These are phyloP conservation scores for Coniochaeta ligniaria DNA, from an alignment of 2,329 filamentous ascomycete species.

Conservation along the genomic window DNA sequence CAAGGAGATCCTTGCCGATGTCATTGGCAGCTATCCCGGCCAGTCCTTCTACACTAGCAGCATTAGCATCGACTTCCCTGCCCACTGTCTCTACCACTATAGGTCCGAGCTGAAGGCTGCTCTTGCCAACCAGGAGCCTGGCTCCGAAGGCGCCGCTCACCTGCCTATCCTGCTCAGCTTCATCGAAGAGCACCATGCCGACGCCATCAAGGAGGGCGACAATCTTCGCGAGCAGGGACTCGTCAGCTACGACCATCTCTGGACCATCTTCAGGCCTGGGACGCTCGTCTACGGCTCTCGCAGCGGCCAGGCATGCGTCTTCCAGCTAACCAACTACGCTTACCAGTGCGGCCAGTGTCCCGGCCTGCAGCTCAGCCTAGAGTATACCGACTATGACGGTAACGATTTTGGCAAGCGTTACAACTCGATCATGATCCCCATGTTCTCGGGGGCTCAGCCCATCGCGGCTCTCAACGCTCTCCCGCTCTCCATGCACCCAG, in stretches of 20 bases:
- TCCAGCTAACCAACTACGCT: constrained; percentile 16
- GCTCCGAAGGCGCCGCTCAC: constrained; percentile 16
- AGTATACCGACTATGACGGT: constrained; percentile 27
- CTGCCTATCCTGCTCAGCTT: constrained; percentile 16
- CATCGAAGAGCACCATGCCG: constrained; percentile 20
- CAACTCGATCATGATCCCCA: constrained; percentile 15
- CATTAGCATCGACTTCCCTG: constrained; percentile 15
- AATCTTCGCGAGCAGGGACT: constrained; percentile 15
- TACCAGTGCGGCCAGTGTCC: constrained; percentile 16
- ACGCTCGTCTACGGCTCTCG: constrained; percentile 17
- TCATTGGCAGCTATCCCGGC: constrained; percentile 17
- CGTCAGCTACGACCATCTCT: constrained; percentile 18
- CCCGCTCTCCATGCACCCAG: constrained; percentile 20
- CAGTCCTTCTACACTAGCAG: constrained; percentile 16
- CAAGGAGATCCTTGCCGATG: constrained; percentile 12
- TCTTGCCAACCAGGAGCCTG: constrained; percentile 10
- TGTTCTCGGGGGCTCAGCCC: constrained; percentile 19
- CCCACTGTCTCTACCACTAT: constrained; percentile 19
- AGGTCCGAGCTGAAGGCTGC: constrained; percentile 15
- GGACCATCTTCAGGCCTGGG: constrained; percentile 20
- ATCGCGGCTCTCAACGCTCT: constrained; percentile 19
- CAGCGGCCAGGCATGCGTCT: constrained; percentile 20
- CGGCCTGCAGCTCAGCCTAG: constrained; percentile 14
- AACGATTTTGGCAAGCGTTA: constrained; percentile 18
- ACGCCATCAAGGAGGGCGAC: constrained; percentile 16